Evolutionary conservation across 768 basidiomycete species (phyloP), one percentile per base, ranked within the genome.

Genomic region (Leucocoprinus sp.): DNA sequence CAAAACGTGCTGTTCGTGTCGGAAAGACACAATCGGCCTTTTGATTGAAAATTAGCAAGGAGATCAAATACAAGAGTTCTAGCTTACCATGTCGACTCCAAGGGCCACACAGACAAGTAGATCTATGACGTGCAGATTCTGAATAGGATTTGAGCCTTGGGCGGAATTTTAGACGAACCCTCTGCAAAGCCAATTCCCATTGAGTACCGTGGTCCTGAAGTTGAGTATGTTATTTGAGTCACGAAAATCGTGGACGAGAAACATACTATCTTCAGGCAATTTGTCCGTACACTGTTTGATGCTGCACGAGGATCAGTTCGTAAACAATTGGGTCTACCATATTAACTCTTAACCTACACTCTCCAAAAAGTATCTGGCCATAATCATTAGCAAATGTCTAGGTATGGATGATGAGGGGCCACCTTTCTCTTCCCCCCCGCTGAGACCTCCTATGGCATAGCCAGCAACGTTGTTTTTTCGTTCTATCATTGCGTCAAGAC

Each of bases 101-200:
- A 95, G 68, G 4, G 91, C 91, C 17, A 91, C 82, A 55, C 92
- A 93, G 11, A 93, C 90, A 31, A 95, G 66, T 11, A 95, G 71
- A 67, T 95, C 91, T 88, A 50, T 31, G 19, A 22, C 12, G 26
- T 37, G 18, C 44, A 34, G 8, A 33, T 37, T 29, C 34, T 29
- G 14, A 26, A 40, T 31, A 6, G 7, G 9, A 34, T 19, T 22
- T 29, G n/a, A 18, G 28, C 1, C 7, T 2, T 15, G 28, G 35
- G 26, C 33, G 43, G 34, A 55, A 28, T 36, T 19, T 12, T 15
- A 14, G 37, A 37, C 51, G 28, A 50, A 87, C 87, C 88, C 77
- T 93, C 91, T 22, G 90, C 89, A 61, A 90, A 93, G 7, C 91
- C 90, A 34, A 93, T 76, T 1, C 90, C 92, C 91, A 95, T 95